Base-by-base conservation (phyloP, 164 flowering plant species). In the Vitis rotundifolia region DNA sequence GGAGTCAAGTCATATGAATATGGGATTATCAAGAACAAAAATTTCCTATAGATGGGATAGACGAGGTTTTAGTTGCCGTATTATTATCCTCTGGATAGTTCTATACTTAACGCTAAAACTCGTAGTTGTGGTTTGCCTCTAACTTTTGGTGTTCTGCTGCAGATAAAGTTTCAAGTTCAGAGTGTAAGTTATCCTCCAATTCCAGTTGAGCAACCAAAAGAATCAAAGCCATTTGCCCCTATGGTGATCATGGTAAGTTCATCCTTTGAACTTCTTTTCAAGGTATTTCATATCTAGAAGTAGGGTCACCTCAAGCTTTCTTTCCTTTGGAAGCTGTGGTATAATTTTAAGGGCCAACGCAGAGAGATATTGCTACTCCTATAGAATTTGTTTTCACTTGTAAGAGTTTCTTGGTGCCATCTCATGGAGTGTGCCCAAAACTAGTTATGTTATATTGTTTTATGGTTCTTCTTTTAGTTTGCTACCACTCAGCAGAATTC, bases 191-290 rank as follows among this genome's bases (percentile, higher is more conserved):
- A 86, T 78, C 94, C 94, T 68, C 69, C 93, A 55, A 78, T 87
- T 66, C 94, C 97, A 59, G 16, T 88, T 69, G 93, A 91, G 72
- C 87, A 77, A 78, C 84, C 82, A 49, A 81, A 79, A 71, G 83
- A 84, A 22, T 76, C 90, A 48, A 88, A 90, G 71, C 92, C 96
- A 66, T 89, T 94, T 84, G 90, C 98, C 31, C 97, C 97, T 9
- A 94, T 92, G 98, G 84, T 82, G 79, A 76, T 94, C 22, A 89
- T 84, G 49, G 98, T 94, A 81, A 83, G 96, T 84, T 44, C 18
- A 5, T 26, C 48, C 11, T 73, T 48, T 69, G 37, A 31, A 31
- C 37, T 31, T 31, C 37, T 0, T 31, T 31, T 31, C 37, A 31
- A 31, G 37, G 37, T 31, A 0, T 31, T 31, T 31, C 37, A 31